Evolutionary conservation across 352 stramenopile genomes (phyloP), one percentile per base, ranked within the genome.

Genomic region (Pythium biforme): DNA sequence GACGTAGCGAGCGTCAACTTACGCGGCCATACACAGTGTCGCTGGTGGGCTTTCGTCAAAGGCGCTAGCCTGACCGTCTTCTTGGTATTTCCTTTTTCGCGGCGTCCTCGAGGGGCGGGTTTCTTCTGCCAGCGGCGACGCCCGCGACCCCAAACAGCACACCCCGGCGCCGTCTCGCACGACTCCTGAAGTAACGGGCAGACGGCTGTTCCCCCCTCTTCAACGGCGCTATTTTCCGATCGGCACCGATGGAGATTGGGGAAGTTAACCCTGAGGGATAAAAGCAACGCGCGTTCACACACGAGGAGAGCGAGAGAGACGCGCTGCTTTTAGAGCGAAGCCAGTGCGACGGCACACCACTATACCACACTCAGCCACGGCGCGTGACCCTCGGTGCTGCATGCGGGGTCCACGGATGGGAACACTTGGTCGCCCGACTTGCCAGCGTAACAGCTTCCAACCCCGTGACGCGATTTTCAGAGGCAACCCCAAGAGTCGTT

Each of bases 11-110:
- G 37, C 37, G 11, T 19, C 37, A 43, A 19, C 9, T 49, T 27
- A 49, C 41, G 41, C 41, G 41, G n/a, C 41, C 41, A 49, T 49
- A 49, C 27, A 49, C 41, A 49, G 41, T 7, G 41, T 43, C 37
- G 37, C 4, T 14, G 14, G 17, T 37, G 31, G 31, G 29, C 8
- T 11, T 37, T 37, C 3, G 8, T 37, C 8, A 37, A 37, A 5
- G 31, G 31, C 31, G 31, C 31, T 37, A 11, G 31, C 31, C 8
- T 8, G 31, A 37, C 31, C 31, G 31, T 37, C 31, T 37, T 11
- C 31, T 8, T 37, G 31, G 31, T 37, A 37, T 37, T 11, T 11
- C 8, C 14, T 8, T 37, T 37, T 34, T 37, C 31, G 31, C 10
- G 37, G 37, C 17, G 37, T 43, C 37, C 37, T 43, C 37, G 37